These are phyloP conservation scores for Arxiozyma slooffiae DNA, from an alignment of 1,139 yeast genomes.

Conservation along the genomic window DNA sequence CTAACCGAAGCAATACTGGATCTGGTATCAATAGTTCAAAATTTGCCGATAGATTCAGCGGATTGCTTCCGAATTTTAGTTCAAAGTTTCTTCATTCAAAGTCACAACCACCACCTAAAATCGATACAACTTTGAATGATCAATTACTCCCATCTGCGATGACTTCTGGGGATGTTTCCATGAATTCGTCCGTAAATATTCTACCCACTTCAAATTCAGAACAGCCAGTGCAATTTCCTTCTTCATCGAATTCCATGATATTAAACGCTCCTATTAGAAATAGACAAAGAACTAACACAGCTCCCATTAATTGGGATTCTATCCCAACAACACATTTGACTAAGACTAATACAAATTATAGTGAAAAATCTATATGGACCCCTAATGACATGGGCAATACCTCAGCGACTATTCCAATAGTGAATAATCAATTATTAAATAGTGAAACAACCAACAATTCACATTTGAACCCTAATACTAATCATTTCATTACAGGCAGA, in stretches of 20 bases:
- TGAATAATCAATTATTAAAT: slow-evolving; percentile 30
- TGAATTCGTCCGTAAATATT: slow-evolving; percentile 2
- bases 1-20: slow-evolving; percentile 7
- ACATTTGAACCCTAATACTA: slow-evolving; percentile 7
- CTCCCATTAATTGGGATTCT: slow-evolving; percentile 5
- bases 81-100: slow-evolving; percentile 27
- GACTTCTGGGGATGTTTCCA: not conserved
- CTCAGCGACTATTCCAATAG: not conserved
- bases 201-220: slow-evolving; percentile 3
- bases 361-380: slow-evolving; percentile 20
- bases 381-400: slow-evolving; percentile 40
- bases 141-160: slow-evolving; percentile 3
- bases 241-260: slow-evolving; percentile 1
- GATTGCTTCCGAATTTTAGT: slow-evolving; percentile 25
- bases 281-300: slow-evolving; percentile 6
- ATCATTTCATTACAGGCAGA: slow-evolving; percentile 1
- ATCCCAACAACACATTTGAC: slow-evolving; percentile 3
- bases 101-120: slow-evolving; percentile 1
- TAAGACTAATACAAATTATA: slow-evolving; percentile 1
- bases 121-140: slow-evolving; percentile 1
- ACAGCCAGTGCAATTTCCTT: slow-evolving; percentile 7
- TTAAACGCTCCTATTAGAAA: slow-evolving; percentile 3
- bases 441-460: slow-evolving; percentile 15
- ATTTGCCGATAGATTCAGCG: slow-evolving; percentile 25
- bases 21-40: slow-evolving; percentile 23